A percentile compares a stretch with the other conserved stretches of the same genome.
These are phyloP conservation scores for Globisporangium megalacanthum DNA, from an alignment of 352 stramenopile species.

Conservation along the genomic window DNA sequence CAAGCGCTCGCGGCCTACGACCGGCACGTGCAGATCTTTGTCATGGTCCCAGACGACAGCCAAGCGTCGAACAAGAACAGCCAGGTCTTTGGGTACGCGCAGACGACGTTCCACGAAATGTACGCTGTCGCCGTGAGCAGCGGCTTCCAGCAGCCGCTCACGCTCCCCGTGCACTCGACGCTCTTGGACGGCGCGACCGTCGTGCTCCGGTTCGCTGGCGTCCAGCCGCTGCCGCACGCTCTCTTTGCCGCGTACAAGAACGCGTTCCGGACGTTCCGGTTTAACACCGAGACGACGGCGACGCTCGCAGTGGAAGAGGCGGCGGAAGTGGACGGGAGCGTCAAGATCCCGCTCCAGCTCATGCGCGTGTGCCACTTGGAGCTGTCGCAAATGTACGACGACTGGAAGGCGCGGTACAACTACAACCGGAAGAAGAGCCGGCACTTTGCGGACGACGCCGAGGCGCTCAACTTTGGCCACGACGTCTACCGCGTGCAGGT, in stretches of 20 bases:
- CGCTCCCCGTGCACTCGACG: slow-evolving; percentile 55
- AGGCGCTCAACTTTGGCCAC: slow-evolving; percentile 73
- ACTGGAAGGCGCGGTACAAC: slow-evolving; percentile 76
- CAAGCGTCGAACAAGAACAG: slow-evolving; percentile 54
- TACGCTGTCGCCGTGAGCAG: slow-evolving; percentile 57
- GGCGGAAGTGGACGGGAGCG: slow-evolving; percentile 70
- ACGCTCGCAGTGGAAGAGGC: slow-evolving; percentile 78
- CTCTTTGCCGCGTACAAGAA: slow-evolving; percentile 46
- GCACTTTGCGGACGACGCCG: slow-evolving; percentile 73
- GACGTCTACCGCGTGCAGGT: slow-evolving; percentile 78
- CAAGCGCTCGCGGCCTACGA: slow-evolving; percentile 39
- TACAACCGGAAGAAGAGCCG: slow-evolving; percentile 70
- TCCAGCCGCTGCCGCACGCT: slow-evolving; percentile 36
- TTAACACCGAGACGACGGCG: slow-evolving; percentile 36
- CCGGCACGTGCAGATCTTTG: slow-evolving; percentile 66
- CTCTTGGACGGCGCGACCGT: slow-evolving; percentile 59
- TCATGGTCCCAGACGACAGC: slow-evolving; percentile 77
- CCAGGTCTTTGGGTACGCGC: slow-evolving; percentile 62
- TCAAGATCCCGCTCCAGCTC: slow-evolving; percentile 75
- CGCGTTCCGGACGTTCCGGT: slow-evolving; percentile 60
- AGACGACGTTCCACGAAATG: slow-evolving; percentile 78
- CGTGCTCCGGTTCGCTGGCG: slow-evolving; percentile 49
- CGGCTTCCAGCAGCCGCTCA: slow-evolving; percentile 55
- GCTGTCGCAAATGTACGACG: slow-evolving; percentile 62
- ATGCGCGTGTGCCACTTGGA: slow-evolving; percentile 67